Evolutionary conservation across 257 asterid genomes (phyloP), one percentile per base, ranked within the genome.

Genomic region (Scutellaria minor): DNA sequence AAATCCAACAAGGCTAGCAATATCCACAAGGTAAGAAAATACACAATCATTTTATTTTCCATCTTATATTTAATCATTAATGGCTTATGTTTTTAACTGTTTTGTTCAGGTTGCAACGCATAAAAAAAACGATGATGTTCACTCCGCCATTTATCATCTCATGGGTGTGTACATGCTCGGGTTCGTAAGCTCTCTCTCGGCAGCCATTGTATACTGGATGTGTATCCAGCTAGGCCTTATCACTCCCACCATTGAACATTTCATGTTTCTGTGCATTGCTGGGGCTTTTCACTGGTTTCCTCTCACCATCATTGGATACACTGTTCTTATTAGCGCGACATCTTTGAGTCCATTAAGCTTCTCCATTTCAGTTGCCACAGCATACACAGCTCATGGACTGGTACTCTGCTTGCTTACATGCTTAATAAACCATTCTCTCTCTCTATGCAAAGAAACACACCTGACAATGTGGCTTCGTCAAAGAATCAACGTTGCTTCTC

Each of bases 201-300:
- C 93, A 69, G 92, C 88, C 65, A 78, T 85, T 31, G 37, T 82
- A 77, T 90, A 87, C 75, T 64, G 61, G 67, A 37, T 85, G 52
- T 85, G 80, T 59, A 67, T 82, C 69, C 66, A 67, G 57, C 11
- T 84, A 58, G 8, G 75, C 52, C 82, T 65, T 22, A 85, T 27
- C 22, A 52, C 86, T 60, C 87, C 83, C 10, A 69, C 79, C 44
- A 60, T 84, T 12, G 84, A 83, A 15, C 82, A 83, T 39, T 90
- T 90, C 64, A 78, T 86, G 57, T 81, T 88, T 41, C 50, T 87
- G 6, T 90, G 96, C 66, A 65, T 85, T 35, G 78, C 83, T 40
- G 96, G 97, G 75, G 86, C 93, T 74, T 89, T 90, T 77, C 97
- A 90, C 57, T 90, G 94, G 96, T 60, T 90, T 74, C 97, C 97